These are phyloP conservation scores for Starmerella stigmatis DNA, from an alignment of 805 yeast species.

Conservation along the genomic window DNA sequence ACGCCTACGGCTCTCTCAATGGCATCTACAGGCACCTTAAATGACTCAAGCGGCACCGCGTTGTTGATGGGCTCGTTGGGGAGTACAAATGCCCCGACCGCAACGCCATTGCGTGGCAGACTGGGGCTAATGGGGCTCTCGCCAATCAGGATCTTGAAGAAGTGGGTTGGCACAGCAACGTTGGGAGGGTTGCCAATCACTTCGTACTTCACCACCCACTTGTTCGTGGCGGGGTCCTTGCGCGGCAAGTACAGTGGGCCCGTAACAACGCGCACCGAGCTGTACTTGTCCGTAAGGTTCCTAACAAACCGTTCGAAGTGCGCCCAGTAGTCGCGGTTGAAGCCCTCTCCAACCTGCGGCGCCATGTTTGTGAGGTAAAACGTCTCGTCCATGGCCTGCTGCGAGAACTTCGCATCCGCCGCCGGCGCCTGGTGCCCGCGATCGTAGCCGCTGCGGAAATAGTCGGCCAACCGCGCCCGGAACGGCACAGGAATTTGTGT, in stretches of 20 bases:
- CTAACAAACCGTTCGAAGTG: conserved; percentile 86
- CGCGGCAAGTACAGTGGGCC: conserved; percentile 90
- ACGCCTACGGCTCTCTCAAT: conserved; percentile 80
- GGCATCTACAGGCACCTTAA: conserved; percentile 84
- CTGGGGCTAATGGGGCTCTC: conserved; percentile 40
- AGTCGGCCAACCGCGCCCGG: conserved; percentile 69
- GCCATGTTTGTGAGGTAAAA: conserved; percentile 81
- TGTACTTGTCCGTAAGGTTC: conserved; percentile 59
- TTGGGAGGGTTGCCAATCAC: conserved; percentile 94
- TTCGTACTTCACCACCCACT: conserved; percentile 75
- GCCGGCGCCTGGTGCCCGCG: conserved; percentile 98
- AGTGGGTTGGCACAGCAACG: conserved; percentile 95
- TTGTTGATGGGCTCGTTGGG: conserved; percentile 81
- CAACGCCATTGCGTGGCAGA: conserved; percentile 36
- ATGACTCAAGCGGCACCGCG: conserved; percentile 54
- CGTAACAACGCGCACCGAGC: conserved; percentile 73
- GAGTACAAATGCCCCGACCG: conserved; percentile 86
- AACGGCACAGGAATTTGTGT: conserved; percentile 65
- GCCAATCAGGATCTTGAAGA: conserved; percentile 81
- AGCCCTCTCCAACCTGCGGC: conserved; percentile 97
- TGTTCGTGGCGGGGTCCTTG: conserved; percentile 60
- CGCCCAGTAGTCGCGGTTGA: conserved; percentile 97
- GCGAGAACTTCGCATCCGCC: conserved; percentile 87
- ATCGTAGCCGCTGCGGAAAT: conserved; percentile 90
- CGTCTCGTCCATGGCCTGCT: conserved; percentile 90